Evolutionary conservation across 2,329 filamentous ascomycete species (phyloP), one percentile per base, ranked within the genome.

Genomic region (Herpotrichia juniperi): DNA sequence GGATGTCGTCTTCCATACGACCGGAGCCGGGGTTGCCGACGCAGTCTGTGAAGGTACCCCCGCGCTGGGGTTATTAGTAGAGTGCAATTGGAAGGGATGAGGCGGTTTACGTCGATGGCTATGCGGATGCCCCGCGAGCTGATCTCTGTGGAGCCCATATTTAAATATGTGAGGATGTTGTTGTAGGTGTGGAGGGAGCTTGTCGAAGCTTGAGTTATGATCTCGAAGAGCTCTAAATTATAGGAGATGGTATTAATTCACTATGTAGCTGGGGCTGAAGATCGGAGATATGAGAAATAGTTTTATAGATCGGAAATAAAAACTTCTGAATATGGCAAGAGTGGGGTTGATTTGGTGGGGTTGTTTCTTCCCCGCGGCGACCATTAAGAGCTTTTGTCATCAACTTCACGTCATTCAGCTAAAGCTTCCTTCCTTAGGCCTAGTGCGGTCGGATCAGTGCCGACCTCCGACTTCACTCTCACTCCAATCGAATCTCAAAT

Each of bases 11-110:
- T 67, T 84, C 79, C 75, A 87, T 86, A 57, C 81, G 80, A 16
- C 82, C 89, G 59, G 80, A 87, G 63, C 83, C 86, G 4, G 89
- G 84, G 64, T 93, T 93, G 59, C 91, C 91, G 17, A 96, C 89
- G 69, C 91, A 96, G 76, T 96, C 92, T 32, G 92, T 96, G 72
- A 96, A 96, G 24, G 92, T 96, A 51, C 92, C 92, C 60, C 92
- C 92, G 55, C 92, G 87, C 76, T 87, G 63, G 43, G 24, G 26
- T 24, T 31, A 46, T 61, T 51, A 66, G 54, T 40, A 28, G 30
- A 39, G 14, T 21, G n/a, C 24, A 28, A 30, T 43, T 35, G 42
- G 42, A 40, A 11, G 44, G 25, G 26, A 30, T 32, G 16, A 5
- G 40, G 16, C 6, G 28, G 47, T 62, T 28, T 59, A 76, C 74